Base-by-base conservation (phyloP, 2,329 filamentous ascomycete genomes). In the Clarireedia sp. region DNA sequence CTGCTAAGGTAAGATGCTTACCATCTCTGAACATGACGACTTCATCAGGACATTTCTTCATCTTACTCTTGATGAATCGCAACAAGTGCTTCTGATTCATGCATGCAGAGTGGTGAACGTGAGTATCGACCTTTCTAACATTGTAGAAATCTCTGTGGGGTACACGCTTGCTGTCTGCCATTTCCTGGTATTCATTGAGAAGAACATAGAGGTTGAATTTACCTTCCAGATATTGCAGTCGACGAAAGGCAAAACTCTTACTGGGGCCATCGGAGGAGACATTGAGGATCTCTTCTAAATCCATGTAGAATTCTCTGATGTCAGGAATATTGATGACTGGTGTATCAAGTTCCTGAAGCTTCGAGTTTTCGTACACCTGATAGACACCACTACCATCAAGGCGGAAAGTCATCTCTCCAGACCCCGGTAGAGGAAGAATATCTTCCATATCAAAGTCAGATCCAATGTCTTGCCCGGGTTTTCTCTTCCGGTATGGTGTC, bases 81-180 rank as follows among this genome's bases (percentile, higher is more conserved):
- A 99, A 76, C 56, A 99, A 75, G 78, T 99, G 94, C 73, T 99
- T 99, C 72, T 99, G 94, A 69, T 99, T 99, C 94, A 99, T 99
- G 70, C 94, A 99, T 23, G 94, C 94, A 16, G 94, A 99, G 71
- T 99, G 94, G 69, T 99, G 94, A 64, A 99, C 94, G 78, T 99
- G 94, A 8, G 94, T 99, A 69, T 99, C 94, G 50, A 99, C 94
- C 71, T 99, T 99, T 68, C 94, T 82, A 48, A 99, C 94, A 68
- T 99, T 99, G 76, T 99, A 99, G 69, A 99, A 99, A 72, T 99
- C 94, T 75, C 94, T 85, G 72, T 99, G 94, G 2, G 94, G 94
- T 54, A 97, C 94, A 65, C 89, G 92, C 71, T 99, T 99, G 70
- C 89, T 96, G 74, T 99, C 94, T 57, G 94, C 92, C 51, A 95